phyloP scores from a whole-genome alignment of 495 filamentous ascomycete genomes.

The Aspergillus nanangensis region DNA sequence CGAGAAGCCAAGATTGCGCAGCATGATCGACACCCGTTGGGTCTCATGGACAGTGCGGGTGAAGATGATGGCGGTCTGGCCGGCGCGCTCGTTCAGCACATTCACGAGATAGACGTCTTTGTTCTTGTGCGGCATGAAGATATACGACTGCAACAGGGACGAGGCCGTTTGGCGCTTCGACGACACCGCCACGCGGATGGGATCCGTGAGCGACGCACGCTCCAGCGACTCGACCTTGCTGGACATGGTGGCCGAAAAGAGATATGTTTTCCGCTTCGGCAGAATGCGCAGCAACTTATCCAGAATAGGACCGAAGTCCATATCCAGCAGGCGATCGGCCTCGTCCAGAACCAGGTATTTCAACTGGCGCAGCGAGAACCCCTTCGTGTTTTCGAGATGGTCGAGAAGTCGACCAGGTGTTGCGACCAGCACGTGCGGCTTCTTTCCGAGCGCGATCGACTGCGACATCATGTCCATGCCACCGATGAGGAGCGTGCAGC shows the following conservation, averaged over 20 bases:
- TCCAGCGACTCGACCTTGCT: slow-evolving; percentile 90
- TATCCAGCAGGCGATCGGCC: slow-evolving; percentile 85
- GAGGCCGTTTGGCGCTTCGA: slow-evolving; percentile 85
- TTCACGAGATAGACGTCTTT: slow-evolving; percentile 90
- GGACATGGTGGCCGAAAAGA: slow-evolving; percentile 92
- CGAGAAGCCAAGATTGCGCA: slow-evolving; percentile 73
- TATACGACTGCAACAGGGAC: slow-evolving; percentile 74
- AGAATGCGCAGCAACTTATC: slow-evolving; percentile 92
- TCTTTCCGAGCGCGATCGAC: slow-evolving; percentile 81
- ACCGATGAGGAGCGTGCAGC: slow-evolving; percentile 76
- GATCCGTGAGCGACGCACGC: slow-evolving; percentile 78
- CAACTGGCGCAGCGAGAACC: slow-evolving; percentile 73
- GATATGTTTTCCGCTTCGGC: slow-evolving; percentile 60
- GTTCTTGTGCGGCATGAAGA: slow-evolving; percentile 82
- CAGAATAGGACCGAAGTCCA: slow-evolving; percentile 89
- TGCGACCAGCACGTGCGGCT: slow-evolving; percentile 79
- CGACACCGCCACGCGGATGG: slow-evolving; percentile 69
- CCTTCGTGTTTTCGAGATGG: slow-evolving; percentile 95
- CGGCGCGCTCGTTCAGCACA: slow-evolving; percentile 77
- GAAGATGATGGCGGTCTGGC: slow-evolving; percentile 85
- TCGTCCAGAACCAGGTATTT: slow-evolving; percentile 95
- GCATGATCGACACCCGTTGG: slow-evolving; percentile 74
- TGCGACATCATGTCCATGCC: slow-evolving; percentile 96
- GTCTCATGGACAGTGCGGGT: slow-evolving; percentile 90
- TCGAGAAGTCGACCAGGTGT: slow-evolving; percentile 89